Conservation (phyloP, 2,329 filamentous ascomycete genomes). For the Colletotrichum musae region DNA sequence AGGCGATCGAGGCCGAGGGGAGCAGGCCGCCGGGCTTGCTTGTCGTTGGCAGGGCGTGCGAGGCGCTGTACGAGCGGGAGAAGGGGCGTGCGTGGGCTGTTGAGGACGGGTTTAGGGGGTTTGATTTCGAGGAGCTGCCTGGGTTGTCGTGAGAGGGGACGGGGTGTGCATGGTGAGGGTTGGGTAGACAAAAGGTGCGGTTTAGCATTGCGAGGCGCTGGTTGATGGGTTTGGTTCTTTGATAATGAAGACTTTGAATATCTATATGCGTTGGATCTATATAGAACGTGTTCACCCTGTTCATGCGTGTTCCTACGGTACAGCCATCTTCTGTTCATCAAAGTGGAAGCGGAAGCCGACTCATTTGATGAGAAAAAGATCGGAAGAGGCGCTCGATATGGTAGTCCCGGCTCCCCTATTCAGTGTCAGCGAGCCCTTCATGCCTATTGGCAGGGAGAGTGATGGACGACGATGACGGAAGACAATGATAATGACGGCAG, state of each 20-base stretch:
- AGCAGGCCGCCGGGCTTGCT: conserved; percentile 90
- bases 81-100: conserved; percentile 81
- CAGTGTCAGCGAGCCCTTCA: too few relatives aligned
- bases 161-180: neutral
- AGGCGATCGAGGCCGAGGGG: conserved; percentile 90
- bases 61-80: conserved; percentile 76
- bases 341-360: too few relatives aligned
- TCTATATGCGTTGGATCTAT: too few relatives aligned
- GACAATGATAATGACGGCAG: too few relatives aligned
- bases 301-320: too few relatives aligned
- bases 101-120: conserved; percentile 86
- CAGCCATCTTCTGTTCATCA: too few relatives aligned
- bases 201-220: conserved; percentile 11
- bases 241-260: neutral
- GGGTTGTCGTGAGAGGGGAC: conserved; percentile 21
- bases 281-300: too few relatives aligned
- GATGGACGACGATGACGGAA: too few relatives aligned
- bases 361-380: too few relatives aligned
- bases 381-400: too few relatives aligned
- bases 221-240: neutral
- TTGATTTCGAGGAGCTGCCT: conserved; percentile 66
- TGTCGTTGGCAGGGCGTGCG: conserved; percentile 87
- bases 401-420: too few relatives aligned
- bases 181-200: neutral
- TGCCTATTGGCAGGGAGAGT: too few relatives aligned